Evolutionary conservation across 768 basidiomycete genomes (phyloP).

Genomic region (Sarcomyxa edulis): DNA sequence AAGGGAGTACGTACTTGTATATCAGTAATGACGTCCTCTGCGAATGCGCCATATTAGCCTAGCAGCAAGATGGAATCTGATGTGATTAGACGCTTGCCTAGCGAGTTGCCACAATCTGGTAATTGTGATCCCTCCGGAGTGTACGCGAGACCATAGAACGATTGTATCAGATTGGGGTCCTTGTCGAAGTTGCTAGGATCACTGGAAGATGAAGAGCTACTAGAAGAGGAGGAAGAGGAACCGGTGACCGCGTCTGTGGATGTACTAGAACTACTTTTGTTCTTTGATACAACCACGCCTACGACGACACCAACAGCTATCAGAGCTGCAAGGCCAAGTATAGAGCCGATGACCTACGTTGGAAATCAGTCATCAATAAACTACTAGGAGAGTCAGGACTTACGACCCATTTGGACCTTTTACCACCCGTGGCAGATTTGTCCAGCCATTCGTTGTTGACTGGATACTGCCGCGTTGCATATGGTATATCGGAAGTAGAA

Average conservation of each 20-base stretch:
- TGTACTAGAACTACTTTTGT: constrained; percentile 18
- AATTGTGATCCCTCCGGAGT: constrained; percentile 72
- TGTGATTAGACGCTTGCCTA: constrained; percentile 33
- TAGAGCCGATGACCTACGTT: constrained; percentile 42
- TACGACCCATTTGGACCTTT: constrained; percentile 3
- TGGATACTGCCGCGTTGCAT: neutral
- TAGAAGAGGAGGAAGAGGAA: constrained; percentile 3
- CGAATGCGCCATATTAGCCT: neutral
- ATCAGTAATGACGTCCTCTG: constrained; percentile 59
- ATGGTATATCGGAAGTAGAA: neutral
- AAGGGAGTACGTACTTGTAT: constrained; percentile 53
- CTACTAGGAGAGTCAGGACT: neutral
- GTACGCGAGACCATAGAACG: constrained; percentile 86
- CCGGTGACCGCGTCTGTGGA: constrained; percentile 8
- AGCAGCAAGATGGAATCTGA: no score
- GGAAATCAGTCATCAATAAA: neutral
- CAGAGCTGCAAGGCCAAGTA: constrained; percentile 31
- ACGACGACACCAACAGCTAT: constrained; percentile 49
- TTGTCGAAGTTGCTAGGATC: constrained; percentile 79
- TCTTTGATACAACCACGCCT: constrained; percentile 49
- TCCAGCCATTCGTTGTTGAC: constrained; percentile 2
- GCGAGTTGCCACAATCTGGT: constrained; percentile 59
- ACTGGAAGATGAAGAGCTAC: no score
- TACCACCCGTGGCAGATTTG: neutral
- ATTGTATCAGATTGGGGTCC: constrained; percentile 60